Base-by-base conservation (phyloP, 345 rosid genomes). In the Corchorus capsularis region DNA sequence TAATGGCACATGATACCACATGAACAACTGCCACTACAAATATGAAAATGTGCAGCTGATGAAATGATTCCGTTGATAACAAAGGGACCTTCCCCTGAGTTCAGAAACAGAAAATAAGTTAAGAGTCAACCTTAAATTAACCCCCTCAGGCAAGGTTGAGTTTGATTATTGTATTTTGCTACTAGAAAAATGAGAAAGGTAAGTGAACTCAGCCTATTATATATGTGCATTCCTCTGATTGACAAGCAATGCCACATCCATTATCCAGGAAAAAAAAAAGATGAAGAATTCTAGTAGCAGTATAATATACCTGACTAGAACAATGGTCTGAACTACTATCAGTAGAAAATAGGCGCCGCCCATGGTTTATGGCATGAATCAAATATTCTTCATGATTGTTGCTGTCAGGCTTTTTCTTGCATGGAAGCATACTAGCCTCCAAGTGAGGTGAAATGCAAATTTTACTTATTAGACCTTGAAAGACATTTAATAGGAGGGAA, bases 11-110 rank as follows among this genome's bases (percentile, higher is more conserved):
- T 81, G 92, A 95, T 76, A 90, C 77, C 56, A 89, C 96, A 55
- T 95, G 99, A 69, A 92, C 85, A 64, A 95, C 84, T n/a, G 97
- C 98, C 82, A 94, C 59, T 11, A 93, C 97, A 75, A 94, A 94
- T 79, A 94, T 87, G 75, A 93, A 93, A 61, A 90, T 93, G 80
- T 95, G 99, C 63, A 95, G 90, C 72, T 95, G 92, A 83, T 95
- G 98, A 71, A 95, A 75, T 4, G 94, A 97, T 83, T 93, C 98
- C 79, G 88, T 41, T 7, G 99, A 85, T 72, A 95, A 68, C 61
- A 95, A 61, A 0, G 90, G 94, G 78, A 81, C 89, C 83, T 80
- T 77, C 69, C 97, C 98, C 97, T 91, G 87, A 17, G 27, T 60
- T 79, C 11, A 19, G 45, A 75, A 75, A 74, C 61, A 46, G 17